These are phyloP conservation scores for Oryza glumipatula DNA, from an alignment of 176 grass and related monocot genomes.

Conservation along the genomic window DNA sequence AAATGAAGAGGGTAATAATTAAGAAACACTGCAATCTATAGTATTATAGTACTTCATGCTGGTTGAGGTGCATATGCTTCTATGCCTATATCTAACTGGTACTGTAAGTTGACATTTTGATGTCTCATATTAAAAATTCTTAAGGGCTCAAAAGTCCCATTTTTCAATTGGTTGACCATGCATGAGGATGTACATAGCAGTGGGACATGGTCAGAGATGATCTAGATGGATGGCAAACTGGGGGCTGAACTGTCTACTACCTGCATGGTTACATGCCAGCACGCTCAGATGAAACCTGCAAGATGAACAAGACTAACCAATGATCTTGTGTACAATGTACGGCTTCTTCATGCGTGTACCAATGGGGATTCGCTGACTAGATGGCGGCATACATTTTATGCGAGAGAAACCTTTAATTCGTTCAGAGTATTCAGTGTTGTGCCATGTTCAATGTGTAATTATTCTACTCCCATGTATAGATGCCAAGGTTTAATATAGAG, in stretches of 20 bases:
- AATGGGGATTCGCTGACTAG: slow-evolving; percentile 37
- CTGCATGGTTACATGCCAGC: slow-evolving; percentile 18
- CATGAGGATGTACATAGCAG: background rate
- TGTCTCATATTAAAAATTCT: background rate
- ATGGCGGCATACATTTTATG: background rate
- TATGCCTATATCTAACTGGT: slow-evolving; percentile 5
- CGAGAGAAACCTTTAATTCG: background rate
- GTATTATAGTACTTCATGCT: background rate
- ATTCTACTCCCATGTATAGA: background rate
- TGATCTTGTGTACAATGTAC: background rate
- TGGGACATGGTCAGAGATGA: background rate
- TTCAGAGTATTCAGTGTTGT: background rate
- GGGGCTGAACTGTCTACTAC: background rate
- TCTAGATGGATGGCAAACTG: background rate
- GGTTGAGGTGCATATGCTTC: background rate
- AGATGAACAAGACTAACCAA: background rate
- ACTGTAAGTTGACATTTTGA: slow-evolving; percentile 33
- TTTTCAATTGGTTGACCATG: slow-evolving; percentile 27
- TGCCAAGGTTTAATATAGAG: background rate
- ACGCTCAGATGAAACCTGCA: slow-evolving; percentile 21
- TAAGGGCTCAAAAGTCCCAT: background rate
- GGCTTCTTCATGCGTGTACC: slow-evolving; percentile 2
- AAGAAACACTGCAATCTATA: background rate
- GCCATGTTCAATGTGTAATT: background rate
- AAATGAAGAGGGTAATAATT: background rate